Evolutionary conservation across 768 basidiomycete genomes (phyloP).

Genomic region (Lanmaoa rubissima): DNA sequence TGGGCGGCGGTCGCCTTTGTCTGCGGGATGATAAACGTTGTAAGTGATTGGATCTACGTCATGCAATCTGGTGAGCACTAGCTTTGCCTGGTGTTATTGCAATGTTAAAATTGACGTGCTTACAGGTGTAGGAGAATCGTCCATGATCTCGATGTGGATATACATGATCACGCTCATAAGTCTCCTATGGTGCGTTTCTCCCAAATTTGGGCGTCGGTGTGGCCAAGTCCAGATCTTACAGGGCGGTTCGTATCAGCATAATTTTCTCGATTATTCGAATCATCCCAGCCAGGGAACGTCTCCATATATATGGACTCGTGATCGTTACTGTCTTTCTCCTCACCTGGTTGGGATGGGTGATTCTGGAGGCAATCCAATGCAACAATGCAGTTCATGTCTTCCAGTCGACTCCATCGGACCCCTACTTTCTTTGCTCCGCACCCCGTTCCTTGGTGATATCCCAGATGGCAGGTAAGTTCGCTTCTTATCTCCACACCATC

Average conservation of each 20-base stretch:
- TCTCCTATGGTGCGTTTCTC: slow-evolving; percentile 15
- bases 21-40: slow-evolving; percentile 7
- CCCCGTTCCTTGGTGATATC: neutral
- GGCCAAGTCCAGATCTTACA: neutral
- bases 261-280: slow-evolving; percentile 19
- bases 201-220: neutral
- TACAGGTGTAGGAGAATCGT: neutral
- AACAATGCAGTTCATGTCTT: neutral
- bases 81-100: neutral
- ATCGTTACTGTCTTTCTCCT: slow-evolving; percentile 12
- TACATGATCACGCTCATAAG: slow-evolving; percentile 10
- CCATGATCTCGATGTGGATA: slow-evolving; percentile 12
- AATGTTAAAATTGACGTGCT: neutral
- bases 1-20: slow-evolving; percentile 18
- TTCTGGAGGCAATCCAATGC: slow-evolving; percentile 6
- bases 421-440: neutral
- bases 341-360: slow-evolving; percentile 2
- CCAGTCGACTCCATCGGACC: neutral
- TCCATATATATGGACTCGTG: slow-evolving; percentile 4
- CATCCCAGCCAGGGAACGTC: slow-evolving; percentile 10
- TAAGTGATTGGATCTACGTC: slow-evolving; percentile 11
- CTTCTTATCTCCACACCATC: neutral
- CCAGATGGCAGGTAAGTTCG: slow-evolving; percentile 5
- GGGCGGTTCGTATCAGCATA: slow-evolving; percentile 24
- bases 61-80: neutral